These are phyloP conservation scores for Kingdonia uniflora DNA, from an alignment of 164 flowering plant species.

Conservation along the genomic window DNA sequence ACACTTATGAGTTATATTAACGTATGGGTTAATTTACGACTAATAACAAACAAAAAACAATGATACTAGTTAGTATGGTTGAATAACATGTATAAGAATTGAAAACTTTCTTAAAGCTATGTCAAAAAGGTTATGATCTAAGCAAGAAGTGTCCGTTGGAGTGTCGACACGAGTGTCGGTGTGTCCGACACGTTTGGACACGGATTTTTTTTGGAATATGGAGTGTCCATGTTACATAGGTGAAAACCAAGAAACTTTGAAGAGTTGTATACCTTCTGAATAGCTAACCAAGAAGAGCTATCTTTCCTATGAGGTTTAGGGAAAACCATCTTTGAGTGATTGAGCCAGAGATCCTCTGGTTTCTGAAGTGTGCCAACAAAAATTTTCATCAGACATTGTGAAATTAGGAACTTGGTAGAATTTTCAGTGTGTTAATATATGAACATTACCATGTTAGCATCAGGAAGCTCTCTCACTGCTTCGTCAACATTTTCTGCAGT, in stretches of 20 bases:
- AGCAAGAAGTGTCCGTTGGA: too few species aligned
- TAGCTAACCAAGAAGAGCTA: constrained; percentile 69
- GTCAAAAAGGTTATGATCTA: too few species aligned
- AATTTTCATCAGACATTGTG: neutral
- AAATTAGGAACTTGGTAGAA: neutral
- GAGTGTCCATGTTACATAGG: too few species aligned
- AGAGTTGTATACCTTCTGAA: constrained; percentile 54
- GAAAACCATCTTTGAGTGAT: constrained; percentile 69
- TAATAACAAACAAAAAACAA: too few species aligned
- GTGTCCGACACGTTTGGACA: too few species aligned
- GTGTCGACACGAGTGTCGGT: too few species aligned
- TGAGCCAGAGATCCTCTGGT: constrained; percentile 95
- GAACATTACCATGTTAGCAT: constrained; percentile 75
- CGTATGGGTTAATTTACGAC: too few species aligned
- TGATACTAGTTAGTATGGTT: too few species aligned
- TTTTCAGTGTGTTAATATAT: neutral
- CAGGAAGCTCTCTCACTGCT: constrained; percentile 94
- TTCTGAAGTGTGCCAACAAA: constrained; percentile 29
- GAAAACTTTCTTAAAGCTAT: too few species aligned
- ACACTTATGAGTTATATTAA: too few species aligned
- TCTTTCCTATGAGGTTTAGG: constrained; percentile 94
- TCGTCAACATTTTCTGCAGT: constrained; percentile 92
- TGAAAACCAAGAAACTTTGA: neutral
- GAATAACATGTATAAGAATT: too few species aligned
- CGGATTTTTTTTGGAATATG: neutral